A percentile compares a stretch with the other conserved stretches of the same genome.
These are phyloP conservation scores for Brassica napus DNA, from an alignment of 345 rosid genomes.

Conservation along the genomic window Da-Ae NC_063436.1:29477001-29477500, in stretches of 20 bases:
- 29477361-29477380: conserved; percentile 80
- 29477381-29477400: conserved; percentile 74
- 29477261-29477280: conserved; percentile 12
- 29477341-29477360: conserved; percentile 49
- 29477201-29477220: conserved; percentile 26
- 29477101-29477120: not conserved
- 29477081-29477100: not conserved
- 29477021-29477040: conserved; percentile 4
- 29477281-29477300: not conserved
- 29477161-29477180: not conserved
- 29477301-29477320: not conserved
- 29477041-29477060: conserved; percentile 12
- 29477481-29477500: not conserved
- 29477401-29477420: conserved; percentile 80
- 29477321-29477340: not conserved
- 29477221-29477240: not conserved
- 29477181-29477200: not conserved
- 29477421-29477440: conserved; percentile 63
- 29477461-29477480: not conserved
- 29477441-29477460: conserved; percentile 46
- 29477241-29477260: not conserved
- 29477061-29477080: not conserved
- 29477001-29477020: conserved; percentile 37
- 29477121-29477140: not conserved
- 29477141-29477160: not conserved